These are phyloP conservation scores for Xylaria cubensis DNA, from an alignment of 495 filamentous ascomycete genomes.

Conservation along the genomic window DNA sequence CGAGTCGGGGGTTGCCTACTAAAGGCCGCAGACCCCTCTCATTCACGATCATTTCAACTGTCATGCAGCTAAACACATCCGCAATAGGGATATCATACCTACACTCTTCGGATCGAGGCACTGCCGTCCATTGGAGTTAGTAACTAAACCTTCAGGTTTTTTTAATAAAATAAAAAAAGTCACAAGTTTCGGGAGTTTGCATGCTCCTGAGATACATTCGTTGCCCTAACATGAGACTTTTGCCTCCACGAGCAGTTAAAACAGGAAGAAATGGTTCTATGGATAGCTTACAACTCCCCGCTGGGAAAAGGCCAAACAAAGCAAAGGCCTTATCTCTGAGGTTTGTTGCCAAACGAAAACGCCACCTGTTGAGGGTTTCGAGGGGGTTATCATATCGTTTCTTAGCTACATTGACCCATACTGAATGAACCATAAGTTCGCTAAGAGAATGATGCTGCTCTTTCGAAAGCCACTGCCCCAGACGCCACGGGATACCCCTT, in stretches of 20 bases:
- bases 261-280: neutral
- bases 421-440: neutral
- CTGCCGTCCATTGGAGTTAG: neutral
- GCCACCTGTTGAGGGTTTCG: neutral
- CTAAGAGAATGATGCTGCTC: neutral
- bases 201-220: neutral
- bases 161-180: neutral
- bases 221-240: neutral
- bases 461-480: neutral
- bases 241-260: neutral
- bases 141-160: neutral
- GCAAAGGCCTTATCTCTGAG: neutral
- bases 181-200: neutral
- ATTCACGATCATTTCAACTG: constrained; percentile 7
- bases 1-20: neutral
- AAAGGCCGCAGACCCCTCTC: constrained; percentile 3
- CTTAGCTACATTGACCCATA: constrained; percentile 10
- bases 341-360: constrained; percentile 1
- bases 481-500: neutral
- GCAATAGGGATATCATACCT: neutral
- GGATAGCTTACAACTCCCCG: neutral
- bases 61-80: constrained; percentile 1
- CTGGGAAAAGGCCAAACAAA: neutral
- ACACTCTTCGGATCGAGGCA: constrained; percentile 6
- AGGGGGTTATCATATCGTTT: neutral